These are phyloP conservation scores for Ampelomyces quisqualis DNA, from an alignment of 2,329 filamentous ascomycete species.

Conservation along the genomic window DNA sequence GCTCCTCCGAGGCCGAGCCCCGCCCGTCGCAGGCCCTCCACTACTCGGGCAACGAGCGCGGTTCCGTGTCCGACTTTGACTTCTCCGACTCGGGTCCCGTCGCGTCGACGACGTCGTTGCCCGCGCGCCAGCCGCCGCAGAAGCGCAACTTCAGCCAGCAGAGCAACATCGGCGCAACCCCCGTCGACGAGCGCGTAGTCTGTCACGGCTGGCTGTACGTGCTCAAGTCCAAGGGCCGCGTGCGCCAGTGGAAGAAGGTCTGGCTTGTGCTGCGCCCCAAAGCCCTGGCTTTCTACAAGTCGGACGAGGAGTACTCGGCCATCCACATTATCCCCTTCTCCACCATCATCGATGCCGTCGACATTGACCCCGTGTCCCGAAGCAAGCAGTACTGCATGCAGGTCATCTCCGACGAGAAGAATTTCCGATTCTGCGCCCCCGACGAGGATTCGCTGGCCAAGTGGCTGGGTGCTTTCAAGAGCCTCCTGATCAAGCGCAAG, in stretches of 20 bases:
- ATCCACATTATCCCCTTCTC: slow-evolving; percentile 77
- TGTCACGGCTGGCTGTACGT: slow-evolving; percentile 90
- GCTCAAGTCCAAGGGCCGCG: slow-evolving; percentile 76
- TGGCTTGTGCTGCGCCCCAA: slow-evolving; percentile 89
- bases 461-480: slow-evolving; percentile 90
- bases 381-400: slow-evolving; percentile 88
- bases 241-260: slow-evolving; percentile 90
- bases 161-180: slow-evolving; percentile 51
- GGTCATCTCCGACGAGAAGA: slow-evolving; percentile 85
- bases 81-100: slow-evolving; percentile 69
- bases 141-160: slow-evolving; percentile 63
- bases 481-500: slow-evolving; percentile 69
- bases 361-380: slow-evolving; percentile 82
- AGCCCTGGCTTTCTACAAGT: slow-evolving; percentile 88
- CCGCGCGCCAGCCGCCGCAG: slow-evolving; percentile 19
- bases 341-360: slow-evolving; percentile 83
- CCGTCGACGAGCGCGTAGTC: slow-evolving; percentile 81
- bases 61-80: slow-evolving; percentile 85
- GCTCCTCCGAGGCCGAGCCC: slow-evolving; percentile 50
- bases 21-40: slow-evolving; percentile 60
- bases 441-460: slow-evolving; percentile 81
- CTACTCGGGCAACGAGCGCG: slow-evolving; percentile 66
- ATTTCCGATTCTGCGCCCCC: slow-evolving; percentile 57
- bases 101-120: slow-evolving; percentile 52
- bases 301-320: slow-evolving; percentile 85